Base-by-base conservation (phyloP, 139 green algal species). In the Edaphochlamys debaryana region DNA sequence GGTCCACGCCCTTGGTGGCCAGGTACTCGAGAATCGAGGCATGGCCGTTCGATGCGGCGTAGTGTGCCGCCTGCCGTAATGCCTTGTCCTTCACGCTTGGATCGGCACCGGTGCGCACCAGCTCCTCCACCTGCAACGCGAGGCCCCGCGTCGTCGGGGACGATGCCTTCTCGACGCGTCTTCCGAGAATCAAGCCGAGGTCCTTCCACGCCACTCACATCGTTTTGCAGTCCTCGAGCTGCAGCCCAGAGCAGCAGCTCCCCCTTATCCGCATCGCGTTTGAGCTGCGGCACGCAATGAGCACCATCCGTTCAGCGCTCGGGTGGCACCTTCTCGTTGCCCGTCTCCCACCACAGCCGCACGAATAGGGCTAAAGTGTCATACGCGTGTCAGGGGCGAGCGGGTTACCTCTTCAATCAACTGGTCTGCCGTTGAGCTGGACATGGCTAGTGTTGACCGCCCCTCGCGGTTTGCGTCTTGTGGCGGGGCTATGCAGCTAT, bases 241-340 rank as follows among this genome's bases (percentile, higher is more conserved):
- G 88, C 81, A 4, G 94, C 94, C 63, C 96, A 88, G 29, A 96
- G 67, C 20, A 97, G 78, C 40, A 97, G 85, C 17, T 90, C 79
- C 64, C 96, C 92, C 27, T 75, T 75, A 11, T 91, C 87, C 0
- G 83, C 82, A 29, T 91, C 83, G 27, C 80, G 58, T 62, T 91
- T 87, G 0, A 82, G 68, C 87, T 91, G 74, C 63, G 36, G 70
- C 22, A 23, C 22, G 27, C 23, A 66, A 66, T 13, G 23, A 66
- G 17, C 23, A 23, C 15, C 56, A 66, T 66, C 5, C 56, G 56
- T 13, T 66, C 45, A 66, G 27, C n/a, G n/a, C n/a, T n/a, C n/a
- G n/a, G n/a, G 15, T 54, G 48, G 15, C 15, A 54, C 15, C 48
- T n/a, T 63, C 11, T 29, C 17, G 54, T 30, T 32, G 54, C 54